Evolutionary conservation across 2,329 filamentous ascomycete species (phyloP).

Genomic region (Lojkania enalia): DNA sequence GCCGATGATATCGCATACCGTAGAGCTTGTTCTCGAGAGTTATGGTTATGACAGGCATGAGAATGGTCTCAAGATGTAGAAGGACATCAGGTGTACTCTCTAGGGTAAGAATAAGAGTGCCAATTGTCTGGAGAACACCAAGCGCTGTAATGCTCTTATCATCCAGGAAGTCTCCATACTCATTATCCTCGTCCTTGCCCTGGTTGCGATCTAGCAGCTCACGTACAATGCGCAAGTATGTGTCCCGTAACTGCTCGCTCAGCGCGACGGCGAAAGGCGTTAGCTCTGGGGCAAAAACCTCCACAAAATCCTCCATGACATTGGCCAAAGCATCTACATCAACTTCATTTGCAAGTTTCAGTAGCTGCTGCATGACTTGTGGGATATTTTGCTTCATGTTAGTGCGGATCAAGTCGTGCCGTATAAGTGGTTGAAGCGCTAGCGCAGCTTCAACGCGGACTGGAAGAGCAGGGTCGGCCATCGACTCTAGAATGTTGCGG

Average conservation of each 20-base stretch:
- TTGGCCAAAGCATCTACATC: slow-evolving; percentile 97
- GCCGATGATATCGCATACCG: slow-evolving; percentile 53
- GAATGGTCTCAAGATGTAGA: slow-evolving; percentile 87
- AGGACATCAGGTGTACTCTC: slow-evolving; percentile 97
- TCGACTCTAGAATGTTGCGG: slow-evolving; percentile 92
- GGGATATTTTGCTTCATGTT: slow-evolving; percentile 98
- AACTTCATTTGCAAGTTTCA: slow-evolving; percentile 96
- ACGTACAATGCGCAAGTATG: slow-evolving; percentile 89
- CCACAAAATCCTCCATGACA: slow-evolving; percentile 99
- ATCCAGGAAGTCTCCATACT: slow-evolving; percentile 88
- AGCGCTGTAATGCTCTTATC: slow-evolving; percentile 98
- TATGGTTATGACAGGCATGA: slow-evolving; percentile 96
- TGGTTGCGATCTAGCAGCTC: slow-evolving; percentile 86
- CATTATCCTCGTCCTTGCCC: slow-evolving; percentile 73
- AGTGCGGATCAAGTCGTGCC: slow-evolving; percentile 89
- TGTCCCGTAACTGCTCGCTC: slow-evolving; percentile 93
- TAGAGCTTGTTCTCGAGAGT: slow-evolving; percentile 98
- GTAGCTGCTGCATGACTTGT: slow-evolving; percentile 97
- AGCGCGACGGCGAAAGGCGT: slow-evolving; percentile 96
- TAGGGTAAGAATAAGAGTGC: slow-evolving; percentile 91
- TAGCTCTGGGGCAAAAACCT: slow-evolving; percentile 95
- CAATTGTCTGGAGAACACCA: slow-evolving; percentile 95
- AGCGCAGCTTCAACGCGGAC: slow-evolving; percentile 93
- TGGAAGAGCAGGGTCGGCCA: slow-evolving; percentile 91
- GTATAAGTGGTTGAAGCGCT: slow-evolving; percentile 90